Evolutionary conservation across 345 rosid genomes (phyloP).

Genomic region (Aethionema arabicum): DNA sequence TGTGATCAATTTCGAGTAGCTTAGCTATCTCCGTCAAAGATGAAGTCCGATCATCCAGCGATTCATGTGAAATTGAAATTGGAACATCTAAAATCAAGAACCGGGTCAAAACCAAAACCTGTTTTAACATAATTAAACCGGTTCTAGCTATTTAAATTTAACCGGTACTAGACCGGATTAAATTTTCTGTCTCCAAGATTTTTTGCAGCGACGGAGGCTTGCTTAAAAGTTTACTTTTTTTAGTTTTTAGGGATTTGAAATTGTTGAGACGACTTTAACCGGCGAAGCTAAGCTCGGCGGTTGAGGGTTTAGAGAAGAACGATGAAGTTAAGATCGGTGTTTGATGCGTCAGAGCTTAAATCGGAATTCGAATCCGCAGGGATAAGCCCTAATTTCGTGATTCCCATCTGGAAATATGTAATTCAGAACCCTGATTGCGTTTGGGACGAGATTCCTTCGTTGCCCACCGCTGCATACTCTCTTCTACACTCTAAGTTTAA

Average conservation of each 20-base stretch:
- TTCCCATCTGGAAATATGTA: slow-evolving; percentile 81
- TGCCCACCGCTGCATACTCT: slow-evolving; percentile 71
- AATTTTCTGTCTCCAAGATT: not conserved
- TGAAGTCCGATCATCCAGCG: slow-evolving; percentile 6
- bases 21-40: not conserved
- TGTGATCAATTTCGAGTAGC: slow-evolving; percentile 8
- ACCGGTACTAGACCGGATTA: slow-evolving; percentile 9
- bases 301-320: not conserved
- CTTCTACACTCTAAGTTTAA: slow-evolving; percentile 77
- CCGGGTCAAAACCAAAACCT: slow-evolving; percentile 8
- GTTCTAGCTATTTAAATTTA: not conserved
- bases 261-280: slow-evolving; percentile 2
- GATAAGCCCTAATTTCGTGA: slow-evolving; percentile 56
- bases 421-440: slow-evolving; percentile 75
- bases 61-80: not conserved
- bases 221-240: not conserved
- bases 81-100: not conserved
- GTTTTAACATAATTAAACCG: not conserved
- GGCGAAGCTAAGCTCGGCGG: slow-evolving; percentile 19
- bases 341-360: slow-evolving; percentile 60
- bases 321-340: slow-evolving; percentile 56
- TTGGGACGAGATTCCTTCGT: slow-evolving; percentile 64
- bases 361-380: slow-evolving; percentile 60
- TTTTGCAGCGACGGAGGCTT: slow-evolving; percentile 12
- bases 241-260: slow-evolving; percentile 23